These are phyloP conservation scores for Tulasnella sp. DNA, from an alignment of 768 basidiomycete genomes.

Conservation along the genomic window DNA sequence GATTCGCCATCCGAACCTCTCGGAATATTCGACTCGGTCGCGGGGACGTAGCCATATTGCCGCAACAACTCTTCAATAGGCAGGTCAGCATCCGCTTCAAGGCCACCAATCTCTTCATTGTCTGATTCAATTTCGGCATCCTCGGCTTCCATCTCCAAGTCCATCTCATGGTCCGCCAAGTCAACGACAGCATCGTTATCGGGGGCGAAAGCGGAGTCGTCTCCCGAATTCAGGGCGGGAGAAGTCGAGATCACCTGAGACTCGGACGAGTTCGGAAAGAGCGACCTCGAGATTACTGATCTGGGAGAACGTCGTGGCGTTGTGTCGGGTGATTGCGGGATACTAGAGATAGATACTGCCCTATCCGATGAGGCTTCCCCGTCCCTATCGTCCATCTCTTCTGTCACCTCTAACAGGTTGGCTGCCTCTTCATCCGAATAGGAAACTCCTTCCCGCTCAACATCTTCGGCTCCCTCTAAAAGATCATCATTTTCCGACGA, in stretches of 20 bases:
- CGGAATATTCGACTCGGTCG: neutral
- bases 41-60: slow-evolving; percentile 36
- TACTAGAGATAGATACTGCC: neutral
- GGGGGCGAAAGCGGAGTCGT: slow-evolving; percentile 12
- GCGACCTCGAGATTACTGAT: neutral
- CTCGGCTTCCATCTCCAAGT: slow-evolving; percentile 28
- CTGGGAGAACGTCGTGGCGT: neutral
- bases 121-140: slow-evolving; percentile 31
- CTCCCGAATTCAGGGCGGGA: slow-evolving; percentile 14
- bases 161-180: slow-evolving; percentile 26
- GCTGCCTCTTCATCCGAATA: neutral
- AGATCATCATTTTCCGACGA: neutral
- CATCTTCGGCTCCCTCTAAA: neutral
- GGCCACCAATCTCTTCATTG: slow-evolving; percentile 39
- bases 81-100: slow-evolving; percentile 40
- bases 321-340: neutral
- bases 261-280: neutral
- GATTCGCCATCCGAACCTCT: neutral
- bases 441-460: neutral
- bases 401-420: neutral
- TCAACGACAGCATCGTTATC: neutral
- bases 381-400: neutral
- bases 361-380: neutral
- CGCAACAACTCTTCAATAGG: slow-evolving; percentile 41
- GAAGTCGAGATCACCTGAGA: neutral